A percentile compares a stretch with the other conserved stretches of the same genome.
These are phyloP conservation scores for Canavalia ensiformis DNA, from an alignment of 306 rosid species.

Conservation along the genomic window DNA sequence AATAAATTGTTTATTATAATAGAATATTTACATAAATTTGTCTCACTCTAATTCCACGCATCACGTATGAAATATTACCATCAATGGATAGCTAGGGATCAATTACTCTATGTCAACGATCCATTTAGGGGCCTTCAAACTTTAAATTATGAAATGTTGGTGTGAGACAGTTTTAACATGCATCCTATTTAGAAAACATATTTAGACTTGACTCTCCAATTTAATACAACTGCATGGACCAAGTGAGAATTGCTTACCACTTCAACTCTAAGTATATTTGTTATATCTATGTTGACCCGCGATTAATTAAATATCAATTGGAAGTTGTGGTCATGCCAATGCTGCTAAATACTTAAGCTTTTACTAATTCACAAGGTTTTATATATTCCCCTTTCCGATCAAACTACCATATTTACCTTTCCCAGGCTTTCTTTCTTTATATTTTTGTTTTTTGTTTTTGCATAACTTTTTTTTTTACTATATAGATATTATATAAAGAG, in stretches of 20 bases:
- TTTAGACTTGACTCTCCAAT: constrained; percentile 39
- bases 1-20: background rate
- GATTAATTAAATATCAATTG: constrained; percentile 4
- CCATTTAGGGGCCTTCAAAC: constrained; percentile 37
- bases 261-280: background rate
- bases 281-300: constrained; percentile 13
- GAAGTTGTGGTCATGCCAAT: background rate
- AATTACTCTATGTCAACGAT: background rate
- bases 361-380: background rate
- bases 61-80: background rate
- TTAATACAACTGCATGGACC: background rate
- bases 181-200: constrained; percentile 40
- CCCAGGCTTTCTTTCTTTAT: no score
- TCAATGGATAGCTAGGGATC: background rate
- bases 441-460: no score
- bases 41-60: constrained; percentile 4
- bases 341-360: background rate
- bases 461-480: no score
- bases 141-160: background rate
- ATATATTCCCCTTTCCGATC: background rate
- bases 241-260: background rate
- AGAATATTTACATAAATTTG: background rate
- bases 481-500: no score
- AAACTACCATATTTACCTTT: no score
- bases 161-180: background rate